A percentile compares a stretch with the other conserved stretches of the same genome.
phyloP scores from a whole-genome alignment of 2,329 filamentous ascomycete genomes.

The Xylariaceae sp. region DNA sequence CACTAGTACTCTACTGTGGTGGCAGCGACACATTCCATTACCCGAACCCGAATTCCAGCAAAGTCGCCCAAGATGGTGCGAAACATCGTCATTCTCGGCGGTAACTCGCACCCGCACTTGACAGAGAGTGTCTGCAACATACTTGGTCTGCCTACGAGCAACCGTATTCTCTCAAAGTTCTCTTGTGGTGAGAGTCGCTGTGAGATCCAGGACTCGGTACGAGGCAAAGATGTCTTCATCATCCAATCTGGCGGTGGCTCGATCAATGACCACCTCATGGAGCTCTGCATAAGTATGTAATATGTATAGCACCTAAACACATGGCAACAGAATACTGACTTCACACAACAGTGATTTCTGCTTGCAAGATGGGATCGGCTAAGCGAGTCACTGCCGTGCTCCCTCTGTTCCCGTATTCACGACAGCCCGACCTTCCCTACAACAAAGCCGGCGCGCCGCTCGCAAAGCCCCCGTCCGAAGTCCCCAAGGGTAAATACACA shows the following conservation, averaged over 20 bases:
- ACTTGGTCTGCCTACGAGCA: slow-evolving; percentile 80
- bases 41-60: background rate
- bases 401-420: slow-evolving; percentile 93
- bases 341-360: slow-evolving; percentile 66
- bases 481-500: slow-evolving; percentile 64
- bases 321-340: slow-evolving; percentile 14
- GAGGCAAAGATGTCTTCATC: slow-evolving; percentile 98
- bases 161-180: slow-evolving; percentile 86
- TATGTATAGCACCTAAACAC: background rate
- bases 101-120: slow-evolving; percentile 86
- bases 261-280: slow-evolving; percentile 95
- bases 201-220: slow-evolving; percentile 93
- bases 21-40: background rate
- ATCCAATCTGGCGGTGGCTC: slow-evolving; percentile 90
- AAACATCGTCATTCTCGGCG: slow-evolving; percentile 91
- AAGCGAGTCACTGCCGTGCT: slow-evolving; percentile 91
- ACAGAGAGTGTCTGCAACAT: slow-evolving; percentile 84
- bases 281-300: slow-evolving; percentile 76
- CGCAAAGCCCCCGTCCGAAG: slow-evolving; percentile 59
- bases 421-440: slow-evolving; percentile 94
- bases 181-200: slow-evolving; percentile 92
- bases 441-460: slow-evolving; percentile 92
- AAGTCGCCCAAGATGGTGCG: slow-evolving; percentile 67
- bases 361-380: slow-evolving; percentile 91
- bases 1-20: background rate